Base-by-base conservation (phyloP, 495 filamentous ascomycete genomes). In the Aspergillus cavernicola region DNA sequence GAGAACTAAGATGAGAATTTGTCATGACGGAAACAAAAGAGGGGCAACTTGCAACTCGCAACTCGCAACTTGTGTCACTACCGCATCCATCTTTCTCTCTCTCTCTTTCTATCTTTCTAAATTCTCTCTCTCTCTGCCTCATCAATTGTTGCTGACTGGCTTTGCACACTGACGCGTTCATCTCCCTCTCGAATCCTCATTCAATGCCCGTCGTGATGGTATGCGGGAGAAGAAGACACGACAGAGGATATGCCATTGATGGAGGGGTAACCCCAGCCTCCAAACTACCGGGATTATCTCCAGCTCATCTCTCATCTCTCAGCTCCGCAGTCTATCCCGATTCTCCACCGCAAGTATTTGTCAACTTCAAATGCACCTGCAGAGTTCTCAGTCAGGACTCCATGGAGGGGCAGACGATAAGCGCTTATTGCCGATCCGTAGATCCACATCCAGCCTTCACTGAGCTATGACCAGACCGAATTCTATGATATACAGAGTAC, bases 1-100 rank as follows among this genome's bases (percentile, higher is more conserved):
- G 13, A 22, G 20, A 53, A 33, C 55, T 42, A 53, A 19, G 19
- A 18, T 13, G 18, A 35, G 23, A 42, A 61, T 62, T 62, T 58
- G 59, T 62, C 59, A 62, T 58, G 52, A 51, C 26, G 43, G 48
- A 46, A 41, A 4, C 23, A 31, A 11, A 33, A 31, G 47, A 50
- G 23, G 35, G 47, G 22, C 44, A 12, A 19, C 4, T 4, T 6
- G 16, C n/a, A 19, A 18, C 3, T 8, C 29, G 18, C 22, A 51
- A 23, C 26, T n/a, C n/a, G 4, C 19, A n/a, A 13, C 8, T 56
- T 54, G 36, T 50, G 58, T 57, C 58, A 56, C 44, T n/a, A n/a
- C n/a, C n/a, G n/a, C n/a, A n/a, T n/a, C n/a, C n/a, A n/a, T n/a
- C n/a, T n/a, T n/a, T n/a, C n/a, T n/a, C n/a, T n/a, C n/a, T n/a